Percentiles rank a stretch among this genome's conserved stretches.
These are phyloP conservation scores for Ceratobasidium sp. DNA, from an alignment of 1,284 basidiomycete species.

Conservation along the genomic window DNA sequence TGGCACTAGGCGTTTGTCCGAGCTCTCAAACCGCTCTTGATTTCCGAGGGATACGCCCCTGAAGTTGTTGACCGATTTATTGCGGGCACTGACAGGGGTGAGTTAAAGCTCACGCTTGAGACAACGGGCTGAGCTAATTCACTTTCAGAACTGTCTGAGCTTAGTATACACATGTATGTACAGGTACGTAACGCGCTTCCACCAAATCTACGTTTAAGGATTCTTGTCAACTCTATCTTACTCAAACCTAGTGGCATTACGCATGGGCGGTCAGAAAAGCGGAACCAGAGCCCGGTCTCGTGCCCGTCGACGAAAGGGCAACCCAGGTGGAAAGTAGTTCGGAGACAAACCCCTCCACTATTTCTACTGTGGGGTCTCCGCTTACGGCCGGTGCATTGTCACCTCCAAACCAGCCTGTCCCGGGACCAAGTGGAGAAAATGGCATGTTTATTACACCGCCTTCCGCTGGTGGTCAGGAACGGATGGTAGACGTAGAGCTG, in stretches of 20 bases:
- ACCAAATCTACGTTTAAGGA: neutral
- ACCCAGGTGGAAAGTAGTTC: neutral
- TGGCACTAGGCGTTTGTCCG: slow-evolving; percentile 20
- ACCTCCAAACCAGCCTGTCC: neutral
- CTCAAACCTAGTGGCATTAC: slow-evolving; percentile 29
- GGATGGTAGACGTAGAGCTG: slow-evolving; percentile 12
- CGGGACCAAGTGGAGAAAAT: neutral
- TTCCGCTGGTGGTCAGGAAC: neutral
- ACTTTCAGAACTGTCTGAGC: slow-evolving; percentile 11
- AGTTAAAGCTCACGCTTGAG: neutral
- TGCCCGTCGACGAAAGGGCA: slow-evolving; percentile 8
- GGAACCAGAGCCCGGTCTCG: neutral
- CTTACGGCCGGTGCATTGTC: neutral
- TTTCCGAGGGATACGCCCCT: slow-evolving; percentile 13
- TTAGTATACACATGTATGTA: slow-evolving; percentile 27
- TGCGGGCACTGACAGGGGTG: slow-evolving; percentile 30
- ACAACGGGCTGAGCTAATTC: neutral
- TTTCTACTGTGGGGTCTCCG: slow-evolving; percentile 1
- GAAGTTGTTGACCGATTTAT: slow-evolving; percentile 36
- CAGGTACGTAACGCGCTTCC: slow-evolving; percentile 6
- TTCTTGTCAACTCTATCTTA: slow-evolving; percentile 6
- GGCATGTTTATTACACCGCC: neutral
- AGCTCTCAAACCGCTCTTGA: slow-evolving; percentile 37
- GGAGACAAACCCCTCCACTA: slow-evolving; percentile 1
- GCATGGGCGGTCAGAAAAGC: slow-evolving; percentile 39